phyloP scores from a whole-genome alignment of 495 filamentous ascomycete species.

The Copromyces sp. region DNA sequence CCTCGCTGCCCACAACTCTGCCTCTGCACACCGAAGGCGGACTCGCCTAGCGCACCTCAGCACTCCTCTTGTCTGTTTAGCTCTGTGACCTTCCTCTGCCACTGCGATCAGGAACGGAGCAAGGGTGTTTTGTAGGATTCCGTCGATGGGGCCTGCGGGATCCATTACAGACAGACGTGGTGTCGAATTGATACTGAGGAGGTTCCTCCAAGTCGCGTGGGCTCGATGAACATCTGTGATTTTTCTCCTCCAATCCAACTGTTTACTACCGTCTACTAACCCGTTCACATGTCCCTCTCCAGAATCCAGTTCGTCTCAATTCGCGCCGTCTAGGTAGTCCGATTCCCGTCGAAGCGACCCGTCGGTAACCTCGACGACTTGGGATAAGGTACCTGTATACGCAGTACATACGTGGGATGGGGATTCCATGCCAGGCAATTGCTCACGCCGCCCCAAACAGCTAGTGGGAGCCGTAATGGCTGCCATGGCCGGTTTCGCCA shows the following conservation, averaged over 20 bases:
- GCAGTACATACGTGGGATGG: background rate
- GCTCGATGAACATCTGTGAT: background rate
- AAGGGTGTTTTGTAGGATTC: background rate
- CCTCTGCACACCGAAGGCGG: background rate
- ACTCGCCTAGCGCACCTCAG: background rate
- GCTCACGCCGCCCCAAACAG: background rate
- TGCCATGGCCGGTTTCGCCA: background rate
- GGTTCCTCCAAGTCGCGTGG: background rate
- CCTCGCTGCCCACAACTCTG: background rate
- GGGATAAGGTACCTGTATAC: background rate
- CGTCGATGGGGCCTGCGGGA: background rate
- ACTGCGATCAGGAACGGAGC: background rate
- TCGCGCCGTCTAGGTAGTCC: background rate
- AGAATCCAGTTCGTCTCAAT: background rate
- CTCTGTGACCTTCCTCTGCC: background rate
- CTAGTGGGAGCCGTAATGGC: background rate
- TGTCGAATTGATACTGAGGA: background rate
- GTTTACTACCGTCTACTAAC: background rate
- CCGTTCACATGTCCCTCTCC: background rate
- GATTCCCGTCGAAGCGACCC: background rate
- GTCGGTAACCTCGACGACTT: background rate
- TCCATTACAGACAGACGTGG: background rate
- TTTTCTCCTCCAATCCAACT: background rate
- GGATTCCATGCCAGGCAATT: background rate
- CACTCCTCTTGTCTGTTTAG: background rate